phyloP scores from a whole-genome alignment of 164 flowering plant species.

The Dillenia turbinata region DNA sequence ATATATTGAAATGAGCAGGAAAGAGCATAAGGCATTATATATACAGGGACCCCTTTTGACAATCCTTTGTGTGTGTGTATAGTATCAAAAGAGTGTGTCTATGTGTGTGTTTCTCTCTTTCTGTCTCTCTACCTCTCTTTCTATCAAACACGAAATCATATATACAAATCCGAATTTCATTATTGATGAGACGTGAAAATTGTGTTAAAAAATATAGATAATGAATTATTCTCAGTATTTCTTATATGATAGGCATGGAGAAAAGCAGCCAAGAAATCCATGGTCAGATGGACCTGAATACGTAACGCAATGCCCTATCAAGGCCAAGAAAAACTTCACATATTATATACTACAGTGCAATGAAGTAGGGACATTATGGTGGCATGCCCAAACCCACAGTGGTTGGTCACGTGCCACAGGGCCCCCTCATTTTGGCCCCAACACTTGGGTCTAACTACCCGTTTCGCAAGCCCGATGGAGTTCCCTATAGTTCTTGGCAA shows the following conservation, averaged over 20 bases:
- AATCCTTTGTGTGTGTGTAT: too few species aligned
- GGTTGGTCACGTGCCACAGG: constrained; percentile 26
- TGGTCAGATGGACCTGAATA: constrained; percentile 36
- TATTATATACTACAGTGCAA: constrained; percentile 13
- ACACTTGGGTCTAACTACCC: constrained; percentile 9
- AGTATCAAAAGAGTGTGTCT: not conserved
- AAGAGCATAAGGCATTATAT: too few species aligned
- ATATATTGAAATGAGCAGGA: too few species aligned
- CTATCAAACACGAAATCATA: too few species aligned
- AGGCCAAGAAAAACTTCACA: constrained; percentile 15
- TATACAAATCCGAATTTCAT: not conserved
- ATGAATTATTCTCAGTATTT: not conserved
- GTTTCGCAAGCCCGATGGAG: constrained; percentile 16
- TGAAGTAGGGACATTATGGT: constrained; percentile 28
- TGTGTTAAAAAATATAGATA: not conserved
- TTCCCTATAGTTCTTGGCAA: constrained; percentile 17
- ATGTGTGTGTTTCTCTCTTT: too few species aligned
- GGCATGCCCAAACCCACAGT: constrained; percentile 31
- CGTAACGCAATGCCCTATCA: constrained; percentile 29
- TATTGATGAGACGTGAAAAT: not conserved
- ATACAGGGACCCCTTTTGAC: too few species aligned
- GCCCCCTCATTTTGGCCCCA: constrained; percentile 14
- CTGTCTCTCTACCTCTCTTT: too few species aligned
- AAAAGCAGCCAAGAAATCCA: constrained; percentile 26
- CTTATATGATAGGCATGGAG: constrained; percentile 22